Conservation (phyloP, 1,284 basidiomycete species). For the Irpex rosettiformis region DNA sequence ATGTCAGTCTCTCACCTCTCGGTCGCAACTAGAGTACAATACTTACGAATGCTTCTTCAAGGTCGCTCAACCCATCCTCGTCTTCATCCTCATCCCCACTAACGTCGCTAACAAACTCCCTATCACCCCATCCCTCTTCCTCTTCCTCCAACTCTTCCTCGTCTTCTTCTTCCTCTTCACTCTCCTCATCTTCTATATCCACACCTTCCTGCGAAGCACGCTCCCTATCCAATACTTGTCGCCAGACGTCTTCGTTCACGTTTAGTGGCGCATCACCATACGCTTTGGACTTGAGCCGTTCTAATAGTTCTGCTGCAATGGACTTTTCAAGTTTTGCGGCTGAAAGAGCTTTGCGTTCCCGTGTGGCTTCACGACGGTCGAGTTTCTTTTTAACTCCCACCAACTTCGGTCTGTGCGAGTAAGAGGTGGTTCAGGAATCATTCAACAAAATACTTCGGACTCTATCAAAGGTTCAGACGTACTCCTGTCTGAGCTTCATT, state of each 20-base stretch:
- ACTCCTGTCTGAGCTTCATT: constrained; percentile 88
- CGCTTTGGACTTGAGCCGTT: constrained; percentile 92
- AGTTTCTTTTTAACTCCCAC: constrained; percentile 97
- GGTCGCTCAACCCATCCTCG: constrained; percentile 64
- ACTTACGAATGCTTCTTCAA: constrained; percentile 66
- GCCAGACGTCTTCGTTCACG: constrained; percentile 98
- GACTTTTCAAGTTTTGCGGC: constrained; percentile 93
- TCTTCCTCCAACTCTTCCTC: constrained; percentile 45
- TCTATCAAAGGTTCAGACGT: constrained; percentile 31
- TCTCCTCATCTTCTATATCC: constrained; percentile 42
- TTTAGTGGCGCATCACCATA: constrained; percentile 98
- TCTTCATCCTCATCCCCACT: constrained; percentile 65
- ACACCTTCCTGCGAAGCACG: constrained; percentile 40
- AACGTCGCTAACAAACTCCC: constrained; percentile 87
- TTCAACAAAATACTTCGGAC: constrained; percentile 1
- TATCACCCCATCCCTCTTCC: constrained; percentile 66
- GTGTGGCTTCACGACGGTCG: constrained; percentile 89
- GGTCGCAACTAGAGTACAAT: constrained; percentile 14
- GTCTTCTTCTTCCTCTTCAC: constrained; percentile 49
- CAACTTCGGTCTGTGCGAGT: constrained; percentile 79
- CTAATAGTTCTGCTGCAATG: constrained; percentile 95
- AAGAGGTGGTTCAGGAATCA: neutral
- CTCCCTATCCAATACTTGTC: constrained; percentile 75
- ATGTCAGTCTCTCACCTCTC: constrained; percentile 14
- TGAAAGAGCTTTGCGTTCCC: constrained; percentile 94